These are phyloP conservation scores for Puya raimondii DNA, from an alignment of 176 grass and related monocot genomes.

Conservation along the genomic window DNA sequence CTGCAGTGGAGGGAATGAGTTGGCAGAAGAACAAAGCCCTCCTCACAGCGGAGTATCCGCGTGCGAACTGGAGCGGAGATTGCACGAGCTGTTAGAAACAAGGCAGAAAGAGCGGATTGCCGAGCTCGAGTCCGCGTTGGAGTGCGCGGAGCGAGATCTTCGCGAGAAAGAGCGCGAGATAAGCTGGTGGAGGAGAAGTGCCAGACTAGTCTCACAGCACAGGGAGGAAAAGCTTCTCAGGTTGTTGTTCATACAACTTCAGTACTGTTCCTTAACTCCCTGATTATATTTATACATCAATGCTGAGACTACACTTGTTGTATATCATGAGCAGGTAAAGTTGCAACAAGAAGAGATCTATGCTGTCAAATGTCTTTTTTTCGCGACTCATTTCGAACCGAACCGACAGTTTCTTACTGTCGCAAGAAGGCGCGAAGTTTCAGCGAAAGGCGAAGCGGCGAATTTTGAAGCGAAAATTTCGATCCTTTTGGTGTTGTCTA, in stretches of 20 bases:
- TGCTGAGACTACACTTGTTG: no score
- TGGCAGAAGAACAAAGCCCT: conserved; percentile 2
- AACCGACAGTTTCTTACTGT: no score
- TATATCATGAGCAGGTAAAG: no score
- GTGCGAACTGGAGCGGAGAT: conserved; percentile 51
- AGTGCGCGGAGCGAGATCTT: conserved; percentile 47
- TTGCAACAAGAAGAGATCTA: no score
- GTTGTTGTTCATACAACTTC: conserved; percentile 1
- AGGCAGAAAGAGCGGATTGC: conserved; percentile 69
- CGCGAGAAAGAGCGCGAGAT: conserved; percentile 61
- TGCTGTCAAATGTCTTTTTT: no score
- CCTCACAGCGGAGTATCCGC: conserved; percentile 47
- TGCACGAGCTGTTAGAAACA: conserved; percentile 58
- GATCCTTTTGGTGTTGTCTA: no score
- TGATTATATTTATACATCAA: no score
- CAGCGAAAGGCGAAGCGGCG: no score
- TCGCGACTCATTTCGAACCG: no score
- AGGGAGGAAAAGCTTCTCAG: conserved; percentile 38
- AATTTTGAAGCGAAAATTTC: no score
- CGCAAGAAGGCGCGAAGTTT: no score
- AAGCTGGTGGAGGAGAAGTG: conserved; percentile 79
- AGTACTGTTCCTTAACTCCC: background rate
- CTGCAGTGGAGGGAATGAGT: background rate
- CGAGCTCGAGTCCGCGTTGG: conserved; percentile 70
- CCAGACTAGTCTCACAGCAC: conserved; percentile 55